Evolutionary conservation across 441 rosid genomes (phyloP), one percentile per base, ranked within the genome.

Genomic region (Melastoma candidum): DNA sequence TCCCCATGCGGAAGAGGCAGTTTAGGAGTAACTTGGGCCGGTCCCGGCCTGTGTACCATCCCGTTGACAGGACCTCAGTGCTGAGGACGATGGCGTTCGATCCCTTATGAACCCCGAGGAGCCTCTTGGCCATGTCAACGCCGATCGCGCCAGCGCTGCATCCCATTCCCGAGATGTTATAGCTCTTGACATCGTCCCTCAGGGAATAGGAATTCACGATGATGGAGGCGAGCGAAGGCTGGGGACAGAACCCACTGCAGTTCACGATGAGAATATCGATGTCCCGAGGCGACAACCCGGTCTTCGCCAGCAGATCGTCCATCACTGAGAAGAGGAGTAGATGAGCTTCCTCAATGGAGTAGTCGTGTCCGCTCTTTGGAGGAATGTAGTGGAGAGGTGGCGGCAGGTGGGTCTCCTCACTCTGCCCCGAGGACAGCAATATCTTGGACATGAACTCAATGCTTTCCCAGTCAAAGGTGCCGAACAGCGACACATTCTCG

Each of bases 151-250:
- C 61, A 17, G 79, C 86, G 51, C 81, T 73, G 63, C 86, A 80
- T 1, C 83, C 83, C 86, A 80, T 80, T 11, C 86, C 86, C 24
- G 83, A 77, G 39, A 80, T 74, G 54, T 64, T 77, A 49, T 51
- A 77, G 65, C 70, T 80, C 54, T 73, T 75, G 2, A 69, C 51
- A n/a, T 77, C 79, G 10, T 47, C 53, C 51, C 67, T 75, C 74
- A 80, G 63, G 57, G 68, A 57, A 68, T 26, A 80, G 12, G 60
- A 71, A 63, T 67, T 75, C 50, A 73, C 57, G 51, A 80, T 58
- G 11, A 73, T 69, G 59, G 86, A 77, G 22, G 83, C 54, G 4
- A 80, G 66, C 17, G 83, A 77, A 7, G 86, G 86, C 0, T 72
- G 57, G 1, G 86, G 81, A 57, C 81, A 75, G 63, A 77, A 77